Evolutionary conservation across 2,329 filamentous ascomycete genomes (phyloP), one percentile per base, ranked within the genome.

Genomic region (Amesomyces nigricolor): DNA sequence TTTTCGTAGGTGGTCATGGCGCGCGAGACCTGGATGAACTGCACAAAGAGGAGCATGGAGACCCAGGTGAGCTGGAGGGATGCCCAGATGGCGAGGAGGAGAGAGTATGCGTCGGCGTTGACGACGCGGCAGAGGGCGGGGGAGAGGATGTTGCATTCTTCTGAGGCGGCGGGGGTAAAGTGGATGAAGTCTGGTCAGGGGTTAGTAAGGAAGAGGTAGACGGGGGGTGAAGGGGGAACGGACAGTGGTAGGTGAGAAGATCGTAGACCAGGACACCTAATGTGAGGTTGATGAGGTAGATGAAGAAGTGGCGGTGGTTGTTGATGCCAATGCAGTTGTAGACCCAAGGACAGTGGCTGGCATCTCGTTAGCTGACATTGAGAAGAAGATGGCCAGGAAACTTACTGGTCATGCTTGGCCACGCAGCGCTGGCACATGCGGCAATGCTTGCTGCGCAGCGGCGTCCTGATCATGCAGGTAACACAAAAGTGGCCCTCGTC

Each of bases 1-100:
- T 91, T 95, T 72, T 99, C 94, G 72, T 89, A 97, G 0, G 94
- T 99, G 1, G 94, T 99, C 77, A 95, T 87, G 55, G 91, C 95
- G 58, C 91, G 85, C 0, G 91, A 88, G 50, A 99, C 86, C 68
- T 99, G 94, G 49, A 96, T 79, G 50, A 96, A 84, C 69, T 99
- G 95, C 5, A 97, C 95, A 61, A 91, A 87, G 57, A 96, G 79
- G 35, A 99, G 84, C 91, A 99, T 97, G n/a, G 87, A 86, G 2
- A 97, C 89, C 94, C 94, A 99, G 17, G 89, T 87, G 32, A 96
- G 80, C 71, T 99, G 95, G 43, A 96, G 75, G 2, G 81, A 79
- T 6, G 81, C 81, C 94, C 94, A 99, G 29, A 89, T 73, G 11
- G 82, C 81, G 17, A 96, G 77, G 10, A 95, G 76, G 26, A 96